A percentile compares a stretch with the other conserved stretches of the same genome.
Conservation (phyloP, 139 green algal genomes). For the Eudorina sp. region DNA sequence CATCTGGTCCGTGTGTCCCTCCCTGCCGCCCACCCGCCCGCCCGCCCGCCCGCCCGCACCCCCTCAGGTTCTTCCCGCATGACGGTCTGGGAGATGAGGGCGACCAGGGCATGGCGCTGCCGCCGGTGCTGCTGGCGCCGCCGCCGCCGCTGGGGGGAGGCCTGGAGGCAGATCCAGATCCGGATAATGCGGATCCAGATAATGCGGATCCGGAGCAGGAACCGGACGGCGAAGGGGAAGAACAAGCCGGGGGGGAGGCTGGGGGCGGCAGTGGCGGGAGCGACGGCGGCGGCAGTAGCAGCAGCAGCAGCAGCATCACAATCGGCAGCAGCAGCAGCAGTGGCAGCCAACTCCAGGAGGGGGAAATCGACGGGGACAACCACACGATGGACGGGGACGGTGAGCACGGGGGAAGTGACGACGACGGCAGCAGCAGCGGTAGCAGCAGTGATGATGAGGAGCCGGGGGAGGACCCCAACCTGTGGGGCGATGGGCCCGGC, state of each 20-base stretch:
- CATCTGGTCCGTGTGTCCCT: no score
- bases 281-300: no score
- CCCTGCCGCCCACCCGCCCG: no score
- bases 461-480: no score
- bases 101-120: constrained; percentile 35
- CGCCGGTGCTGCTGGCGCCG: constrained; percentile 19
- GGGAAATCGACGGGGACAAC: no score
- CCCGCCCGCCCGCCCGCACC: no score
- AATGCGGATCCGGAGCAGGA: neutral
- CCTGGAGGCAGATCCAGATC: neutral
- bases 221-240: neutral
- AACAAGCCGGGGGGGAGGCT: neutral
- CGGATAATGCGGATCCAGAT: neutral
- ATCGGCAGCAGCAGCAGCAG: neutral
- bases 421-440: neutral
- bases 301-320: no score
- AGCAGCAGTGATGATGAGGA: neutral
- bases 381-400: neutral
- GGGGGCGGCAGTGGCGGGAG: neutral
- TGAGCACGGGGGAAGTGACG: neutral
- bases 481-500: neutral
- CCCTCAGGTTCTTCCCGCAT: constrained; percentile 41
- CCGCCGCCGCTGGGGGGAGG: neutral
- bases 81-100: constrained; percentile 3
- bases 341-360: no score